Conservation (phyloP, 306 rosid species). For the Quercus agrifolia region DNA sequence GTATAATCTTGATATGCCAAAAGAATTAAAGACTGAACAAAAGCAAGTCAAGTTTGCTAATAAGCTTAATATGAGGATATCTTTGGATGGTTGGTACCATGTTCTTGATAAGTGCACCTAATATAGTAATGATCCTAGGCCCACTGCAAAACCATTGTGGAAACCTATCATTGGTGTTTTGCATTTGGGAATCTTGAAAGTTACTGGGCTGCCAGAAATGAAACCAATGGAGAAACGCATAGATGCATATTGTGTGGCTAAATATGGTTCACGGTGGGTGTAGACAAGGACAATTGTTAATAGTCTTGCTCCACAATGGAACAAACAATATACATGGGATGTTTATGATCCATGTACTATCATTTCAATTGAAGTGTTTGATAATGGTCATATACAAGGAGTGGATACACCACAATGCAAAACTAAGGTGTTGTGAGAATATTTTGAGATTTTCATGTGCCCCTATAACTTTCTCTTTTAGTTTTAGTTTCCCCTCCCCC, state of each 20-base stretch:
- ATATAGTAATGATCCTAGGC: constrained; percentile 50
- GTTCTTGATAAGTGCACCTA: constrained; percentile 48
- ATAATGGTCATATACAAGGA: constrained; percentile 39
- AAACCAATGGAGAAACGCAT: constrained; percentile 44
- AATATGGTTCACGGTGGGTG: constrained; percentile 49
- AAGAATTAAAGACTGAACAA: neutral
- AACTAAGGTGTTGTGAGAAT: too few relatives aligned
- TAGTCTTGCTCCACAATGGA: constrained; percentile 36
- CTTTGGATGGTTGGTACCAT: constrained; percentile 50
- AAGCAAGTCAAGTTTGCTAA: constrained; percentile 45
- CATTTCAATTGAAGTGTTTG: constrained; percentile 46
- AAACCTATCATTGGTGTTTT: constrained; percentile 38
- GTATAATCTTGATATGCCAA: constrained; percentile 17
- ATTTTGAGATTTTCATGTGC: too few relatives aligned
- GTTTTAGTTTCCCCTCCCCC: too few relatives aligned
- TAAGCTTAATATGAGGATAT: constrained; percentile 37
- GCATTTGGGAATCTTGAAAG: neutral
- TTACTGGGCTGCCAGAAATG: constrained; percentile 40
- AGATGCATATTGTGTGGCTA: constrained; percentile 53
- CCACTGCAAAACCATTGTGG: constrained; percentile 48
- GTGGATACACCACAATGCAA: neutral
- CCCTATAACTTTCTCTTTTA: too few relatives aligned
- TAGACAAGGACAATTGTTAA: constrained; percentile 44
- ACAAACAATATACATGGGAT: constrained; percentile 11
- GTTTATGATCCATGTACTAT: constrained; percentile 45